Evolutionary conservation across 1,139 yeast species (phyloP).

Genomic region (Scheffersomyces segobiensis): DNA sequence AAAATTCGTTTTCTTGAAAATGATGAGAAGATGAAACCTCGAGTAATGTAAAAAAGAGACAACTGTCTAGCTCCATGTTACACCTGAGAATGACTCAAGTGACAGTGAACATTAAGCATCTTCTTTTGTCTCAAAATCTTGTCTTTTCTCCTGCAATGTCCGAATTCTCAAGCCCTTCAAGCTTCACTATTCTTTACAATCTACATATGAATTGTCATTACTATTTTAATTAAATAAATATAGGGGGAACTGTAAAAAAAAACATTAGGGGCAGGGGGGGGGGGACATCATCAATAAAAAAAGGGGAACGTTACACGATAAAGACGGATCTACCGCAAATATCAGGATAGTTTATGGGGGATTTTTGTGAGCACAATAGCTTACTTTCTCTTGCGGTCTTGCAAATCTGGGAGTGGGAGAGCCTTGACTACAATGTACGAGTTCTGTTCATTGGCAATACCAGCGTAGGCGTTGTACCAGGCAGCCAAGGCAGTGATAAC

Average conservation of each 20-base stretch:
- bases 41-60: neutral
- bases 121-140: neutral
- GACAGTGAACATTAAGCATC: no score
- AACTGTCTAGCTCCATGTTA: no score
- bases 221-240: slow-evolving; percentile 1
- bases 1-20: neutral
- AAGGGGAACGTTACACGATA: neutral
- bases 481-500: slow-evolving; percentile 77
- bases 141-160: neutral
- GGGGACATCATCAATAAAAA: slow-evolving; percentile 1
- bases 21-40: no score
- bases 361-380: neutral
- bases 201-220: neutral
- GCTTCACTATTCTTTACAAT: neutral
- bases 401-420: slow-evolving; percentile 43
- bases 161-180: neutral
- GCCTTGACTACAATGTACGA: slow-evolving; percentile 63
- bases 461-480: slow-evolving; percentile 93
- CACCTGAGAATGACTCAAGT: no score
- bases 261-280: slow-evolving; percentile 1
- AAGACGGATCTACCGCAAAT: neutral
- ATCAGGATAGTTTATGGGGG: neutral
- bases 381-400: slow-evolving; percentile 15
- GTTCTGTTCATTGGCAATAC: slow-evolving; percentile 74
- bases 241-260: neutral